Percentiles rank a stretch among this genome's conserved stretches.
Evolutionary conservation across 805 yeast genomes (phyloP).

Genomic region (Myxozyma melibiosi): DNA sequence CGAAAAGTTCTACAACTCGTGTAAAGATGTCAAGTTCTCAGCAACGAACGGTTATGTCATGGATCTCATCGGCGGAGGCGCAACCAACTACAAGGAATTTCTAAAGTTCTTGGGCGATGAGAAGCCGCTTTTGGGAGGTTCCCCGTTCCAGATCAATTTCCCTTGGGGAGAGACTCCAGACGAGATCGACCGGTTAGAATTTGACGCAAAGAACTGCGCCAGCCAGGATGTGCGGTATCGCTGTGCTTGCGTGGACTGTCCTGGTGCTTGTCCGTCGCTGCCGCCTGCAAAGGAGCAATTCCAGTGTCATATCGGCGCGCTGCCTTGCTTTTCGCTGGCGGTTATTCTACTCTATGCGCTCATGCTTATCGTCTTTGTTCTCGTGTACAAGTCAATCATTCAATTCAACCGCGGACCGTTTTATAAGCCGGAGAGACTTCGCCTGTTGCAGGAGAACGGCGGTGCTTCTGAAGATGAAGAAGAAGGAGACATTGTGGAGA

Average conservation of each 20-base stretch:
- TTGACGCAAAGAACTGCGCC: slow-evolving; percentile 52
- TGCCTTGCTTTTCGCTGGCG: slow-evolving; percentile 75
- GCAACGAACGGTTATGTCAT: slow-evolving; percentile 95
- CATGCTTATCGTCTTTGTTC: slow-evolving; percentile 36
- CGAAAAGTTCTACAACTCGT: slow-evolving; percentile 69
- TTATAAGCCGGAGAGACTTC: slow-evolving; percentile 37
- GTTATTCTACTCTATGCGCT: slow-evolving; percentile 55
- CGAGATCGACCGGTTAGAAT: slow-evolving; percentile 14
- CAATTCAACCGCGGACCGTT: slow-evolving; percentile 16
- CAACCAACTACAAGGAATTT: slow-evolving; percentile 68
- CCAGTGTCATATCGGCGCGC: slow-evolving; percentile 57
- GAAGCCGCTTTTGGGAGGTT: slow-evolving; percentile 90
- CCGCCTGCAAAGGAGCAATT: slow-evolving; percentile 43
- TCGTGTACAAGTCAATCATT: slow-evolving; percentile 23
- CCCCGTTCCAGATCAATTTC: slow-evolving; percentile 91
- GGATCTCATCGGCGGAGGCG: slow-evolving; percentile 99
- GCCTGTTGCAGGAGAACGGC: slow-evolving; percentile 50
- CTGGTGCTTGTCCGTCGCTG: slow-evolving; percentile 72
- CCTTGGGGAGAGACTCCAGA: slow-evolving; percentile 48
- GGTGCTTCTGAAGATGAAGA: slow-evolving; percentile 41
- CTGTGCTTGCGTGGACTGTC: slow-evolving; percentile 93
- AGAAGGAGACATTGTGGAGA: slow-evolving; percentile 39
- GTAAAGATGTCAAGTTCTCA: slow-evolving; percentile 85
- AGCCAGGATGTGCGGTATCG: slow-evolving; percentile 58
- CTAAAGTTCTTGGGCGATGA: slow-evolving; percentile 91